Base-by-base conservation (phyloP, 169 alveolate species). In the Cyclospora cayetanensis region DNA sequence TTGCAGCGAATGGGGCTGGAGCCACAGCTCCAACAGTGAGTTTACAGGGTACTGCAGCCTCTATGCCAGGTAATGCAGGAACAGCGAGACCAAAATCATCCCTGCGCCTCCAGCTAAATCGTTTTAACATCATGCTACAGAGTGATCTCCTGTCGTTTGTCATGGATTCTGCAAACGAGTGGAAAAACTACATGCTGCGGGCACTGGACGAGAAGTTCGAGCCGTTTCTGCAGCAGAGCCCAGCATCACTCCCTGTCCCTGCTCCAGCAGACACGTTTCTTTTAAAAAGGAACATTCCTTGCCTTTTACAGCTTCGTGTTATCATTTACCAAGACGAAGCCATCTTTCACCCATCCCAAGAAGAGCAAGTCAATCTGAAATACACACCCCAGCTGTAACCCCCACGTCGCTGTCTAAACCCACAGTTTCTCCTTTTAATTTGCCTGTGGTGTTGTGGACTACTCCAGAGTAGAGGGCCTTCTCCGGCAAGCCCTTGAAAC, bases 401-500 rank as follows among this genome's bases (percentile, higher is more conserved):
- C 27, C 25, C 29, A 2, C n/a, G 27, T 22, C 12, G 37, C 22
- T 72, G 35, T 22, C 7, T 2, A 39, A 18, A 41, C 65, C 25
- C 0, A 35, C n/a, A 80, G 34, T 4, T 1, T 18, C 37, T 2
- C 15, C 15, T 18, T 80, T 11, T 9, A 27, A 11, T 31, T 29
- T 27, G 35, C 70, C 25, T 77, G 88, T 29, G 60, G 2, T 7
- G 35, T 46, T 43, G 29, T 77, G 88, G 34, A 4, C 31, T 43
- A 29, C 4, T 29, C 43, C 43, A 77, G 88, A 68, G 88, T 77
- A 68, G 88, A 46, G 34, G 88, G 15, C 1, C 41, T 46, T 52
- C 90, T 80, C 74, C 90, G 90, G 20, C 90, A 80, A 53, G 90
- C 74, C 55, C 55, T 80, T 29, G 43, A 41, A 63, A 80, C 90